A percentile compares a stretch with the other conserved stretches of the same genome.
Evolutionary conservation across 768 basidiomycete species (phyloP).

Genomic region (Tubosaeta brunneosetosa): DNA sequence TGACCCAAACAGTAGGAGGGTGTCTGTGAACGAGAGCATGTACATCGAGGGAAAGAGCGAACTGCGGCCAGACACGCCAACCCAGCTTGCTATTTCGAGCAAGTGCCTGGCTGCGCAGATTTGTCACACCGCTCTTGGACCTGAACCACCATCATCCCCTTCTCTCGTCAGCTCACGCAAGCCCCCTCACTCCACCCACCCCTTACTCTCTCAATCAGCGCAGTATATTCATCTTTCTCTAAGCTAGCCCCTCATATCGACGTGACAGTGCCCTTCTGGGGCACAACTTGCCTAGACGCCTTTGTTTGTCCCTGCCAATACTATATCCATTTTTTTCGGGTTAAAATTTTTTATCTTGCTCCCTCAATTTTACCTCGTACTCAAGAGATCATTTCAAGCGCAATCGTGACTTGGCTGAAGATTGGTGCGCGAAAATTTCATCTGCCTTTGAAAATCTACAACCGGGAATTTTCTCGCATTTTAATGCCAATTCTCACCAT

Average conservation of each 20-base stretch:
- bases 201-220: not conserved
- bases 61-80: not conserved
- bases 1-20: constrained; percentile 42
- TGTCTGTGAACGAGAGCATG: constrained; percentile 35
- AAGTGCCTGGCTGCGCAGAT: constrained; percentile 27
- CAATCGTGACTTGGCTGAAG: no score
- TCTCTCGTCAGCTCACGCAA: not conserved
- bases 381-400: not conserved
- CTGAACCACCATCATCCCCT: constrained; percentile 28
- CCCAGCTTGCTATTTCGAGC: constrained; percentile 13
- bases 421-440: not conserved
- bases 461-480: not conserved
- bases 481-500: constrained; percentile 11
- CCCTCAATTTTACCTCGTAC: not conserved
- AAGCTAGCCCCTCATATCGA: not conserved
- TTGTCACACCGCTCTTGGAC: constrained; percentile 24
- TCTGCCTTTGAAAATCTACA: not conserved
- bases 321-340: not conserved
- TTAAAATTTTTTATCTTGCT: not conserved
- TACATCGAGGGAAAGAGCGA: not conserved
- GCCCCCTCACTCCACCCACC: not conserved
- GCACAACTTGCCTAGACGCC: not conserved
- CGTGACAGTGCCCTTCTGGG: not conserved
- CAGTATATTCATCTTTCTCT: not conserved
- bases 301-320: not conserved